Conservation (phyloP, 2,329 filamentous ascomycete genomes). For the Camillea tinctor region DNA sequence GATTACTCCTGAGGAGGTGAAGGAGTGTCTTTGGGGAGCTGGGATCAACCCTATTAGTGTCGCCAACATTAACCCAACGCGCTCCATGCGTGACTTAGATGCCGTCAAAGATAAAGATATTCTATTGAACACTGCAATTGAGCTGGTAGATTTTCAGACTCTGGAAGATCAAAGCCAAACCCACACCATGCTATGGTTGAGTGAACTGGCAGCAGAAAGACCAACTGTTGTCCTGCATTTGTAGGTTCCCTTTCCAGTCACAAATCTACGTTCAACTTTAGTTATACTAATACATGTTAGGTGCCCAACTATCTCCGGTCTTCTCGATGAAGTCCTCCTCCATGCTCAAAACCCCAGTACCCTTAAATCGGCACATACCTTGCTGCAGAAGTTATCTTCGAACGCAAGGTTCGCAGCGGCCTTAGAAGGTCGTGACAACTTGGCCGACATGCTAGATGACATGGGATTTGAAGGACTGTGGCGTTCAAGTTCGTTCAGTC, state of each 20-base stretch:
- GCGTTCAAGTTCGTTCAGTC: conserved; percentile 53
- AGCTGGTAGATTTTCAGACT: conserved; percentile 64
- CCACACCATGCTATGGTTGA: conserved; percentile 59
- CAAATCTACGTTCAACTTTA: not conserved
- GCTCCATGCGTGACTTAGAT: conserved; percentile 43
- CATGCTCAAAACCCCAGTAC: conserved; percentile 62
- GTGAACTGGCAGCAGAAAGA: conserved; percentile 52
- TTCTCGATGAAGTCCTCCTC: conserved; percentile 61
- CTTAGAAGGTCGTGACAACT: conserved; percentile 45
- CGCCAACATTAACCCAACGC: conserved; percentile 38
- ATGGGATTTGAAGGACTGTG: conserved; percentile 65
- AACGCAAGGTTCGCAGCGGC: conserved; percentile 50
- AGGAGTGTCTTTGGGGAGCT: conserved; percentile 61
- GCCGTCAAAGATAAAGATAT: conserved; percentile 59
- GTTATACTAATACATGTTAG: conserved; percentile 34
- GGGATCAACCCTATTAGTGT: conserved; percentile 49
- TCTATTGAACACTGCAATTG: conserved; percentile 61
- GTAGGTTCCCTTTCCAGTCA: conserved; percentile 41
- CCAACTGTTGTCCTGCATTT: conserved; percentile 58
- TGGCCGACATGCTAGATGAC: conserved; percentile 55
- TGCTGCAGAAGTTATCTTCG: conserved; percentile 59
- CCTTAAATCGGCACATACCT: conserved; percentile 57
- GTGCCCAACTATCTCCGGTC: conserved; percentile 53
- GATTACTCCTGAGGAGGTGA: conserved; percentile 56
- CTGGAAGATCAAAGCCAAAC: conserved; percentile 63